Evolutionary conservation across 257 asterid species (phyloP).

Genomic region (Ballota nigra): DNA sequence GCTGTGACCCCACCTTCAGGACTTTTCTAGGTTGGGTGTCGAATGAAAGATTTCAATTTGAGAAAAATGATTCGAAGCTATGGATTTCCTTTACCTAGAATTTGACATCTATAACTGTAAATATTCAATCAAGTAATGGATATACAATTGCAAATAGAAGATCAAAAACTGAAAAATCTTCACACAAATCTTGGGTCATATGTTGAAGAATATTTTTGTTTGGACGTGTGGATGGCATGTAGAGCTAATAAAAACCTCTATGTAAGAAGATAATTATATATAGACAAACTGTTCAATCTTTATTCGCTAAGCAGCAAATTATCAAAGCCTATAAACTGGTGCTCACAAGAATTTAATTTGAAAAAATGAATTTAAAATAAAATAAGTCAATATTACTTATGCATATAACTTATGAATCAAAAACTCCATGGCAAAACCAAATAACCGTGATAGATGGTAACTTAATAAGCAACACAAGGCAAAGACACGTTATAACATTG

Average conservation of each 20-base stretch:
- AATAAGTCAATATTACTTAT: not conserved
- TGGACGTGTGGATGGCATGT: not conserved
- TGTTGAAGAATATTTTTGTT: not conserved
- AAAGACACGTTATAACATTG: not conserved
- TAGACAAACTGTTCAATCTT: not conserved
- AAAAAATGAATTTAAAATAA: not conserved
- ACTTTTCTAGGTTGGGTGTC: not conserved
- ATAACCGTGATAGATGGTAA: not conserved
- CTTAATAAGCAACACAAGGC: not conserved
- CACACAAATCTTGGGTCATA: not conserved
- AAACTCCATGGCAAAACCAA: not conserved
- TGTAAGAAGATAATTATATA: not conserved
- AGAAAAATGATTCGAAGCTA: not conserved
- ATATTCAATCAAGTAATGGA: conserved; percentile 5
- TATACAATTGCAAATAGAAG: not conserved
- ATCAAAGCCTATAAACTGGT: too few species aligned
- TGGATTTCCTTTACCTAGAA: not conserved
- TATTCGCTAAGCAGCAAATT: not conserved
- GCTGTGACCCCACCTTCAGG: not conserved
- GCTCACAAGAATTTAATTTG: not conserved
- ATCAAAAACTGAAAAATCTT: not conserved
- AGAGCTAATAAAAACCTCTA: not conserved
- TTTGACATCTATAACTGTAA: not conserved
- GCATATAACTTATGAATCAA: not conserved
- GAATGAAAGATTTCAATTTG: not conserved